Evolutionary conservation across 768 basidiomycete genomes (phyloP).

Genomic region (Leccinellum luteum): DNA sequence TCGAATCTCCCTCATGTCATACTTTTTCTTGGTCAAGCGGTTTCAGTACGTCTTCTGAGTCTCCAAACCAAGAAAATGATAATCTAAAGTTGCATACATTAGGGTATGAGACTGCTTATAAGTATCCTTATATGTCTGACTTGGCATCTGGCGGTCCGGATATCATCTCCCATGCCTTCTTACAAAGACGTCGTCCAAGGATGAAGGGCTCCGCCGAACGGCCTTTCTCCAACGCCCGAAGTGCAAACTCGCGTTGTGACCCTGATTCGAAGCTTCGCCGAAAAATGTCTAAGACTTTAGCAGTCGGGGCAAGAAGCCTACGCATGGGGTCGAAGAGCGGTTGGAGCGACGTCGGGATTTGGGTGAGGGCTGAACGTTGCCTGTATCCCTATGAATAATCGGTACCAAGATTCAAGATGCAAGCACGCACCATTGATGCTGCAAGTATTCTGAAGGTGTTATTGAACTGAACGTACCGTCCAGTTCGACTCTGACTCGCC

Average conservation of each 20-base stretch:
- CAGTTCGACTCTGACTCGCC: conserved; percentile 22
- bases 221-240: conserved; percentile 62
- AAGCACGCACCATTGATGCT: conserved; percentile 38
- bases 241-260: conserved; percentile 54
- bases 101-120: conserved; percentile 26
- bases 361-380: conserved; percentile 51
- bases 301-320: conserved; percentile 57
- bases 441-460: conserved; percentile 20
- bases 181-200: conserved; percentile 39
- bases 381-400: conserved; percentile 28
- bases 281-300: conserved; percentile 48
- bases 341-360: conserved; percentile 54
- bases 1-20: conserved; percentile 35
- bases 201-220: conserved; percentile 56
- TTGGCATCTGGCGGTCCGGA: conserved; percentile 30
- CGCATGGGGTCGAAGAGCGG: conserved; percentile 52
- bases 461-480: conserved; percentile 31
- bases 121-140: conserved; percentile 24
- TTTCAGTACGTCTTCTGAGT: neutral
- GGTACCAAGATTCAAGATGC: conserved; percentile 4
- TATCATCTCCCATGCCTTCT: conserved; percentile 40
- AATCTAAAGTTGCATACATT: conserved; percentile 10
- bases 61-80: neutral
- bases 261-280: conserved; percentile 56
- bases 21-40: conserved; percentile 7